Base-by-base conservation (phyloP, 108 stramenopile species). In the Aureococcus anophagefferens region DNA sequence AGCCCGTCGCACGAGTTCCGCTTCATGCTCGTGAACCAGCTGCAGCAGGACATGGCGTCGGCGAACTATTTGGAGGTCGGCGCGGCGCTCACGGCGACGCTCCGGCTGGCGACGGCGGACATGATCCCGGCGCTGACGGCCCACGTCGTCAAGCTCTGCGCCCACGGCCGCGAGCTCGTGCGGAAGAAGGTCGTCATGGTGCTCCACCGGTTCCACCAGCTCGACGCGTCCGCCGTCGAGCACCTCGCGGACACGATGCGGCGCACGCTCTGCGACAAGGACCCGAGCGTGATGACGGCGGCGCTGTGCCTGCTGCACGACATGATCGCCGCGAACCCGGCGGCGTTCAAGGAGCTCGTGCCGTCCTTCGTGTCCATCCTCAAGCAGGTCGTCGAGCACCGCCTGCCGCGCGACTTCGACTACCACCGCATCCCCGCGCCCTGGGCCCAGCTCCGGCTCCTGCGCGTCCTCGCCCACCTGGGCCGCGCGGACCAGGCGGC, bases 351-450 rank as follows among this genome's bases (percentile, higher is more conserved):
- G 75, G 93, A 95, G 69, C 84, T 96, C 74, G 91, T 98, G 33
- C 90, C 96, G 9, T 86, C 84, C 63, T 88, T 97, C 74, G 91
- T 97, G 35, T 82, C 82, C 72, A 97, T 99, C 68, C 79, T 99
- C 37, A 97, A 97, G 77, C 98, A 99, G 87, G 91, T 99, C 74
- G 79, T 88, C 28, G 98, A 99, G 72, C 93, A 93, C 72, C 90
- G 98, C 25, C 79, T 99, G 35, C 98, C 98, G 5, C 74, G 85
- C n/a, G 98, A 97, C 66, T 99, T 84, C 79, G 95, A 97, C 79
- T 99, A 99, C 81, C 98, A 99, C 82, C 87, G 95, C 3, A 92
- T 99, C 30, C 98, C 98, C 5, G 96, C 98, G 9, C 98, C 98
- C 13, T 99, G 98, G 98, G 96, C 97, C 78, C 98, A 99, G 83